These are phyloP conservation scores for Kalmusia sp. DNA, from an alignment of 2,329 filamentous ascomycete species.

Conservation along the genomic window DNA sequence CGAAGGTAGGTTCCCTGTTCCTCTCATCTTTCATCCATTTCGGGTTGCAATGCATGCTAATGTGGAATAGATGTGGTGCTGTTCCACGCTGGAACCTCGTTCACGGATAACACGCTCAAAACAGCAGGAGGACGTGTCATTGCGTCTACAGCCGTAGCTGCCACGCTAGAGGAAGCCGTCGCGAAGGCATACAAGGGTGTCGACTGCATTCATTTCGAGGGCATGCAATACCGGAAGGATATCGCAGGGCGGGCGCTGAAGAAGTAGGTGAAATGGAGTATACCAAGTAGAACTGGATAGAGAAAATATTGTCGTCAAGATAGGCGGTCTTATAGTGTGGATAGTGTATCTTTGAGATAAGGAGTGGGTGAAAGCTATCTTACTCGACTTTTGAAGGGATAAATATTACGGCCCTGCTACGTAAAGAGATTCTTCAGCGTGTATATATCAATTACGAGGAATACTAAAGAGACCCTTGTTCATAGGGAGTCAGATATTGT, in stretches of 20 bases:
- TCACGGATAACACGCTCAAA: conserved; percentile 67
- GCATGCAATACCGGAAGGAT: conserved; percentile 91
- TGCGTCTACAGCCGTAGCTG: conserved; percentile 81
- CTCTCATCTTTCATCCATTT: not conserved
- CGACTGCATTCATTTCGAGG: conserved; percentile 79
- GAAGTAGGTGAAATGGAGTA: too few species aligned
- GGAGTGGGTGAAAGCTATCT: too few species aligned
- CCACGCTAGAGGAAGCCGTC: conserved; percentile 81
- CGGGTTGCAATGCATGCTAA: not conserved
- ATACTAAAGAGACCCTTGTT: too few species aligned
- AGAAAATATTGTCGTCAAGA: too few species aligned
- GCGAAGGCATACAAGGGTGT: conserved; percentile 87
- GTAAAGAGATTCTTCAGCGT: too few species aligned
- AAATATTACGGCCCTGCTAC: too few species aligned
- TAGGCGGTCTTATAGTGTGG: too few species aligned
- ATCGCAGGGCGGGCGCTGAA: conserved; percentile 70
- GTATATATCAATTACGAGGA: too few species aligned
- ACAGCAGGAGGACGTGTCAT: conserved; percentile 92
- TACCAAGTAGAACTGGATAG: too few species aligned
- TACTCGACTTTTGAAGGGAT: too few species aligned
- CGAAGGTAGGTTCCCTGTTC: conserved; percentile 37
- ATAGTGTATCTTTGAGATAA: too few species aligned
- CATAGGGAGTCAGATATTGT: too few species aligned
- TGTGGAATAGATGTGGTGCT: conserved; percentile 63
- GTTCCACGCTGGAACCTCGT: conserved; percentile 90